Conservation (phyloP, 805 yeast genomes). For the Priceomyces haplophilus region DNA sequence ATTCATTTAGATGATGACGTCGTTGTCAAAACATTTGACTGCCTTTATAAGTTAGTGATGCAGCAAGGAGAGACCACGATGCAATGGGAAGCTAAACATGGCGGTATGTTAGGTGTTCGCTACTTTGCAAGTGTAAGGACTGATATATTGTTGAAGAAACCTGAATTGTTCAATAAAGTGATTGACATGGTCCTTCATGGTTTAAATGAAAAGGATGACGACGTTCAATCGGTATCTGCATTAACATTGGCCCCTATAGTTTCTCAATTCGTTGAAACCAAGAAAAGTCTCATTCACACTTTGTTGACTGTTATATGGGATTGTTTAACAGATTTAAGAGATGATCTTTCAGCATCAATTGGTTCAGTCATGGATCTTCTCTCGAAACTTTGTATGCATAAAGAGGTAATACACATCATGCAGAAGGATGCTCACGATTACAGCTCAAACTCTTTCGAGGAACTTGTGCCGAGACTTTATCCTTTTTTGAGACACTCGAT, state of each 20-base stretch:
- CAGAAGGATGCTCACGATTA: constrained; percentile 55
- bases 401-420: constrained; percentile 70
- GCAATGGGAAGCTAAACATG: constrained; percentile 98
- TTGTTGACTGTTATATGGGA: constrained; percentile 81
- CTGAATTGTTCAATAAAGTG: constrained; percentile 63
- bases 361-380: constrained; percentile 94
- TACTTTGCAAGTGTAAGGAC: constrained; percentile 89
- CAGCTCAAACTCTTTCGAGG: constrained; percentile 58
- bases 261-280: constrained; percentile 71
- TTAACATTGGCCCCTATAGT: constrained; percentile 90
- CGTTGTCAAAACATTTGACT: constrained; percentile 60
- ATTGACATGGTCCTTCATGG: constrained; percentile 87
- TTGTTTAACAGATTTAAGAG: constrained; percentile 77
- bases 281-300: constrained; percentile 47
- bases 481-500: constrained; percentile 95
- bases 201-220: constrained; percentile 75
- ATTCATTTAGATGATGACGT: constrained; percentile 64
- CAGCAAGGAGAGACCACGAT: constrained; percentile 52
- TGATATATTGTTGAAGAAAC: constrained; percentile 62
- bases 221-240: constrained; percentile 96
- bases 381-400: constrained; percentile 81
- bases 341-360: constrained; percentile 90
- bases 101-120: constrained; percentile 90
- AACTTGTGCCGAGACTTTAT: constrained; percentile 82
- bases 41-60: constrained; percentile 64